Conservation (phyloP, 2,329 filamentous ascomycete genomes). For the Emergomyces africanus region DNA sequence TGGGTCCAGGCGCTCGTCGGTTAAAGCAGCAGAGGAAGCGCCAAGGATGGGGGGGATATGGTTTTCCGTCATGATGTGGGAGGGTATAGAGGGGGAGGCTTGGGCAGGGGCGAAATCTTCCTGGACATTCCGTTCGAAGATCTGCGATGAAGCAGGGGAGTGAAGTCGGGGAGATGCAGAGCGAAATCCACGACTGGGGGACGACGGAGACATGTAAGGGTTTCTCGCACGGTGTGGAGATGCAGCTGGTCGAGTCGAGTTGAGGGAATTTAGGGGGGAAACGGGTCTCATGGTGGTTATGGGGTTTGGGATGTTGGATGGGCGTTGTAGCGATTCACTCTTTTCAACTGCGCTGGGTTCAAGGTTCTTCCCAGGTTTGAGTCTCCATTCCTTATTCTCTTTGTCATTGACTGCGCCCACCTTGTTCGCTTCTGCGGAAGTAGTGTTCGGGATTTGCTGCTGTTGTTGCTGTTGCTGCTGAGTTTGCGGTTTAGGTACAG, state of each 20-base stretch:
- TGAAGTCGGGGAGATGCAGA: conserved; percentile 61
- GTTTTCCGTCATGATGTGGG: conserved; percentile 89
- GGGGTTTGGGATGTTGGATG: conserved; percentile 17
- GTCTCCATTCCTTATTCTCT: not conserved
- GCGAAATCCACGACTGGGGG: conserved; percentile 51
- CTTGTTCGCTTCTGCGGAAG: not conserved
- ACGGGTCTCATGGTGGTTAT: conserved; percentile 18
- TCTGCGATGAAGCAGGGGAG: conserved; percentile 62
- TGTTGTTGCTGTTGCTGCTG: not conserved
- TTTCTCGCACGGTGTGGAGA: conserved; percentile 22
- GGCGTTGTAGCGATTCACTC: not conserved
- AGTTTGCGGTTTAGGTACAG: not conserved
- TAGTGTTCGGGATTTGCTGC: not conserved
- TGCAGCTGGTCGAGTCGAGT: conserved; percentile 31
- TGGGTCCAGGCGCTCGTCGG: conserved; percentile 69
- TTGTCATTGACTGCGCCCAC: not conserved
- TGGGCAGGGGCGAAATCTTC: conserved; percentile 56
- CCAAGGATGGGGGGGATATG: conserved; percentile 85
- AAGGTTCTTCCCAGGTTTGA: not conserved
- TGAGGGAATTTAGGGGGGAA: conserved; percentile 29
- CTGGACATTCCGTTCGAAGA: conserved; percentile 93
- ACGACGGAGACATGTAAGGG: conserved; percentile 40
- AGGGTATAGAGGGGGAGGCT: conserved; percentile 73
- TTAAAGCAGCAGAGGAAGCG: conserved; percentile 84
- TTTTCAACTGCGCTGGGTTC: not conserved